Conservation (phyloP, 768 basidiomycete genomes). For the Chalciporus chontae region DNA sequence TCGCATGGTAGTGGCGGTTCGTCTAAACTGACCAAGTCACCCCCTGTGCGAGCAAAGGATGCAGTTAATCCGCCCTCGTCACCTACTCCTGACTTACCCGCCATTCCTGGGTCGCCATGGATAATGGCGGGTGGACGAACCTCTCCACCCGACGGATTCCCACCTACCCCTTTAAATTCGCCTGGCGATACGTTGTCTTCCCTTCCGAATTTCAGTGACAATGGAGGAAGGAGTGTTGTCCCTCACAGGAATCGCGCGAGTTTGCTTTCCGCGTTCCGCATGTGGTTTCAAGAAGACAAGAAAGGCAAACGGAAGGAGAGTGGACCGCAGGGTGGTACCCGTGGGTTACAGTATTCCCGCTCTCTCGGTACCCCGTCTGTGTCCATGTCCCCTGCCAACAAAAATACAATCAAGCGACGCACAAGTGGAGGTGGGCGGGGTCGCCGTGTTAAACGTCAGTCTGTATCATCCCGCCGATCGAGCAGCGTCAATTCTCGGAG, state of each 20-base stretch:
- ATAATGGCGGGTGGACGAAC: slow-evolving; percentile 51
- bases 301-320: slow-evolving; percentile 79
- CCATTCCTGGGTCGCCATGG: slow-evolving; percentile 67
- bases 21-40: slow-evolving; percentile 63
- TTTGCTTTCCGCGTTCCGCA: slow-evolving; percentile 77
- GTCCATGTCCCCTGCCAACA: slow-evolving; percentile 28
- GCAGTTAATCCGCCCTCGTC: slow-evolving; percentile 45
- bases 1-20: slow-evolving; percentile 64
- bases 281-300: slow-evolving; percentile 90
- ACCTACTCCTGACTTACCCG: slow-evolving; percentile 39
- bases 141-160: slow-evolving; percentile 31
- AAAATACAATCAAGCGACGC: slow-evolving; percentile 47
- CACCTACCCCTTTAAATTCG: slow-evolving; percentile 49
- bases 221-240: slow-evolving; percentile 30
- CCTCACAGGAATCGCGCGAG: slow-evolving; percentile 69
- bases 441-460: slow-evolving; percentile 63
- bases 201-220: slow-evolving; percentile 39
- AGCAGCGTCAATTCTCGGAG: slow-evolving; percentile 89
- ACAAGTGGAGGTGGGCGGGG: slow-evolving; percentile 43
- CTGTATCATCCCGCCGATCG: slow-evolving; percentile 79
- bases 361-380: slow-evolving; percentile 23
- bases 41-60: slow-evolving; percentile 54
- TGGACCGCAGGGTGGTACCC: slow-evolving; percentile 17
- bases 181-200: slow-evolving; percentile 51
- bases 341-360: slow-evolving; percentile 23